Conservation (phyloP, 106 monocot species). For the Chionographis japonica region DNA sequence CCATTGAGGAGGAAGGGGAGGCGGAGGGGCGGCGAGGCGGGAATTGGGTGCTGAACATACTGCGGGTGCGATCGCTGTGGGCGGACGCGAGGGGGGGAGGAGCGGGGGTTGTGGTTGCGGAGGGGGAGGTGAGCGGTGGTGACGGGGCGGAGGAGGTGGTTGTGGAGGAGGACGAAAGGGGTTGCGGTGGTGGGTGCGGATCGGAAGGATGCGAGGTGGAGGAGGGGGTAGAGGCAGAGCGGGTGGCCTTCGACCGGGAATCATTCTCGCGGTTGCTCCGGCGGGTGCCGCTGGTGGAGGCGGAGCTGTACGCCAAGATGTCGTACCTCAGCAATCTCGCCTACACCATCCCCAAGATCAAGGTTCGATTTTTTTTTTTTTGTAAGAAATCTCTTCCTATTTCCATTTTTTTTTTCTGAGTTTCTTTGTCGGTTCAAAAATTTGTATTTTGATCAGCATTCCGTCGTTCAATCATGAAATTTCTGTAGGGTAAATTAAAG, state of each 20-base stretch:
- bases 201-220: constrained; percentile 8
- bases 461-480: too few relatives aligned
- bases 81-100: constrained; percentile 7
- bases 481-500: too few relatives aligned
- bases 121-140: constrained; percentile 13
- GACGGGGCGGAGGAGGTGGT: constrained; percentile 13
- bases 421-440: not conserved
- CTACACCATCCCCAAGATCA: constrained; percentile 63
- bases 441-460: too few relatives aligned
- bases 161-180: not conserved
- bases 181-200: not conserved
- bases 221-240: constrained; percentile 16
- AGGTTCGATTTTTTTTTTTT: constrained; percentile 30
- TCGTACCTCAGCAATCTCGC: constrained; percentile 67
- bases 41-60: constrained; percentile 44
- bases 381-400: not conserved
- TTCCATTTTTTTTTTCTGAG: not conserved
- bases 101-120: not conserved
- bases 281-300: constrained; percentile 50
- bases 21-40: constrained; percentile 10
- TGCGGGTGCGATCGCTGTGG: constrained; percentile 20
- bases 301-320: constrained; percentile 48
- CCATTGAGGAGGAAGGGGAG: not conserved
- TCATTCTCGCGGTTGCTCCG: constrained; percentile 61
- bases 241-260: constrained; percentile 41